phyloP scores from a whole-genome alignment of 2,329 filamentous ascomycete species.

The Fusarium burgessii region DNA sequence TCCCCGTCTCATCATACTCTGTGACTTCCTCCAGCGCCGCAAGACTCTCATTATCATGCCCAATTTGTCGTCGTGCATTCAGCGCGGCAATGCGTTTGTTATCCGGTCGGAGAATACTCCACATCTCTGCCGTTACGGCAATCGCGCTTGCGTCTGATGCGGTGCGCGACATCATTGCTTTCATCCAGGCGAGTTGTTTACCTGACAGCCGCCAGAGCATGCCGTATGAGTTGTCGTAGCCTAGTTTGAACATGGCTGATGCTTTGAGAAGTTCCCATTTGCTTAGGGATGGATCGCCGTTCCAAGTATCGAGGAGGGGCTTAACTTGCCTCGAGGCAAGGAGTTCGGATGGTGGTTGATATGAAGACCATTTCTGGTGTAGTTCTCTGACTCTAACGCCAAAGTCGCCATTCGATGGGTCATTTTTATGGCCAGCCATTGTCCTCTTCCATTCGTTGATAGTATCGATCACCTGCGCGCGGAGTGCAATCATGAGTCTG shows the following conservation, averaged over 20 bases:
- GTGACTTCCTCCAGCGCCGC: constrained; percentile 45
- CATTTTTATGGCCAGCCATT: neutral
- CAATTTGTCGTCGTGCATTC: constrained; percentile 30
- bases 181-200: constrained; percentile 61
- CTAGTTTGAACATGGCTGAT: constrained; percentile 60
- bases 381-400: constrained; percentile 50
- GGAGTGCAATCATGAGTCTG: constrained; percentile 51
- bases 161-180: constrained; percentile 49
- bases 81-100: constrained; percentile 45
- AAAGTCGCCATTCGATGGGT: constrained; percentile 49
- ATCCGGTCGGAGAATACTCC: constrained; percentile 54
- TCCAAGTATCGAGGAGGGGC: constrained; percentile 46
- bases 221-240: constrained; percentile 38
- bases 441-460: constrained; percentile 51
- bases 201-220: constrained; percentile 64
- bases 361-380: constrained; percentile 57
- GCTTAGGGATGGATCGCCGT: constrained; percentile 46
- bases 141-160: constrained; percentile 38
- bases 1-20: constrained; percentile 48
- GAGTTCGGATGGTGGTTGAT: constrained; percentile 52
- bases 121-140: constrained; percentile 53
- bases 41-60: constrained; percentile 40
- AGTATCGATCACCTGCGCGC: constrained; percentile 49
- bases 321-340: constrained; percentile 43
- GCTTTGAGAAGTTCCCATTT: constrained; percentile 65